Percentiles rank a stretch among this genome's conserved stretches.
Evolutionary conservation across 495 filamentous ascomycete species (phyloP).

Genomic region (Penicillium cosmopolitanum): DNA sequence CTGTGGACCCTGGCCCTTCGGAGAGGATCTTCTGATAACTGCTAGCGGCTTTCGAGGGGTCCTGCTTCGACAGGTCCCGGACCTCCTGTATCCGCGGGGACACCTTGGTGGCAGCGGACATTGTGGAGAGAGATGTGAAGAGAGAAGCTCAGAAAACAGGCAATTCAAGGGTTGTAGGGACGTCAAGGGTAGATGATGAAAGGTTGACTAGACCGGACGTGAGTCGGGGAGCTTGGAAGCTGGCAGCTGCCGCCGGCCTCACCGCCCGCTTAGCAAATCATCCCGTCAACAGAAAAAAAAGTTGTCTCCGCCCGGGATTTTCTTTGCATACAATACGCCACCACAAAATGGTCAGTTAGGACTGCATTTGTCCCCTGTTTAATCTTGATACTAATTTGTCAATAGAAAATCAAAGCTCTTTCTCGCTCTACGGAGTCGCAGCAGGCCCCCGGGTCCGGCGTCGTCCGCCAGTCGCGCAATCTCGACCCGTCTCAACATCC

Average conservation of each 20-base stretch:
- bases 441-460: conserved; percentile 77
- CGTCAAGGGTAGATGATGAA: conserved; percentile 20
- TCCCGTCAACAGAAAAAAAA: conserved; percentile 38
- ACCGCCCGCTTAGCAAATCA: conserved; percentile 38
- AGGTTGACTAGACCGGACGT: conserved; percentile 26
- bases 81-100: conserved; percentile 77
- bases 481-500: conserved; percentile 92
- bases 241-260: conserved; percentile 33
- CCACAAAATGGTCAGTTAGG: conserved; percentile 30
- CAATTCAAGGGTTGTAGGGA: conserved; percentile 8
- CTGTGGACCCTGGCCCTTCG: conserved; percentile 77
- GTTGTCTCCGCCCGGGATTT: conserved; percentile 24
- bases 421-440: conserved; percentile 74
- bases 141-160: conserved; percentile 4
- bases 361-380: not conserved
- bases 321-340: conserved; percentile 15
- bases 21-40: conserved; percentile 89
- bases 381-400: conserved; percentile 12
- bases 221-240: conserved; percentile 38
- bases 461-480: conserved; percentile 77
- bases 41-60: conserved; percentile 77
- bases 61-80: conserved; percentile 75
- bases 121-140: conserved; percentile 28
- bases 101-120: conserved; percentile 55
- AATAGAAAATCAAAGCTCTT: conserved; percentile 90